Evolutionary conservation across 305 asterid genomes (phyloP).

Genomic region (Fraxinus sp.): DNA sequence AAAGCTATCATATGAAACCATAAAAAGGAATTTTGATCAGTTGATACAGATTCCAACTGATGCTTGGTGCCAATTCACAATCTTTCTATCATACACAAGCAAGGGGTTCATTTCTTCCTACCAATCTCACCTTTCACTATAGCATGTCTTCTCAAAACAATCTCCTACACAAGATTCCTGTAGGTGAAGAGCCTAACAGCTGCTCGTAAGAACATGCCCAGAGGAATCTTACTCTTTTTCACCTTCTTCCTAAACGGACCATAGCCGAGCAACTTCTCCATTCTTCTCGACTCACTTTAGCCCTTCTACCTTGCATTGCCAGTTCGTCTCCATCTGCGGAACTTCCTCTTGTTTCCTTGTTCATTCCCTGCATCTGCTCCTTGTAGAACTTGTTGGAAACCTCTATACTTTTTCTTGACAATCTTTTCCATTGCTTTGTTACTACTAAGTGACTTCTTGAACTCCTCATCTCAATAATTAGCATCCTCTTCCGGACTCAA

Average conservation of each 20-base stretch:
- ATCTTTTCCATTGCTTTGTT: slow-evolving; percentile 81
- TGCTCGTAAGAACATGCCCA: slow-evolving; percentile 69
- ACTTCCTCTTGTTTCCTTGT: slow-evolving; percentile 18
- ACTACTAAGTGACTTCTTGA: slow-evolving; percentile 71
- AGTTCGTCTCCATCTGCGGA: slow-evolving; percentile 55
- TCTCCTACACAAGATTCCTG: slow-evolving; percentile 84
- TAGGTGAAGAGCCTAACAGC: slow-evolving; percentile 89
- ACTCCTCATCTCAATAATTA: slow-evolving; percentile 75
- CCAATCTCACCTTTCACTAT: slow-evolving; percentile 80
- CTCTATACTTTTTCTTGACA: slow-evolving; percentile 52
- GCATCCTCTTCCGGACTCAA: slow-evolving; percentile 53
- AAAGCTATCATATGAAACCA: neutral
- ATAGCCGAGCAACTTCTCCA: slow-evolving; percentile 65
- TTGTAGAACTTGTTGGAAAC: slow-evolving; percentile 43
- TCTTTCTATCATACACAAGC: neutral
- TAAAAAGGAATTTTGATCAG: neutral
- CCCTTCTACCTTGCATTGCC: slow-evolving; percentile 62
- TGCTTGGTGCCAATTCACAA: neutral
- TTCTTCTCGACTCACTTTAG: slow-evolving; percentile 61
- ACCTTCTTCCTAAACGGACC: slow-evolving; percentile 73
- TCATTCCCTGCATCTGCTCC: slow-evolving; percentile 29
- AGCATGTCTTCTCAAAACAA: slow-evolving; percentile 75
- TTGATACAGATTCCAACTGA: neutral
- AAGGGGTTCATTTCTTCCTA: slow-evolving; percentile 35
- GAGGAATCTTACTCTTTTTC: slow-evolving; percentile 68